Evolutionary conservation across 108 stramenopile genomes (phyloP).

Genomic region (Craspedostauros australis): DNA sequence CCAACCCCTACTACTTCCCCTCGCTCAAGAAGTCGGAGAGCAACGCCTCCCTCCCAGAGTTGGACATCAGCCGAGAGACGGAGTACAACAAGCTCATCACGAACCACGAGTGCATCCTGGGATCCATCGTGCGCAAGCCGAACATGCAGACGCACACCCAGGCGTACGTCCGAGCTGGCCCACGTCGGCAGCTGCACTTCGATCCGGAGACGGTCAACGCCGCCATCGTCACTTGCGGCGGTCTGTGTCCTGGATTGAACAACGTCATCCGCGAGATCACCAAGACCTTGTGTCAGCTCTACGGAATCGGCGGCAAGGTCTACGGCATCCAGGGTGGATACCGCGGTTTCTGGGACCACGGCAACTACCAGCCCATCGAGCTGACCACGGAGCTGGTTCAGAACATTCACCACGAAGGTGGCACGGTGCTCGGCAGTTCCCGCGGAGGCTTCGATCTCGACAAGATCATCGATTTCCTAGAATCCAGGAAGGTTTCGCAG

Average conservation of each 20-base stretch:
- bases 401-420: slow-evolving; percentile 91
- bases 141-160: slow-evolving; percentile 24
- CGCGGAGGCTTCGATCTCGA: slow-evolving; percentile 95
- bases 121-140: slow-evolving; percentile 76
- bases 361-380: slow-evolving; percentile 53
- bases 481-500: slow-evolving; percentile 64
- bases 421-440: slow-evolving; percentile 86
- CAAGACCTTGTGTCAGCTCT: slow-evolving; percentile 61
- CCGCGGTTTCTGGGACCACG: slow-evolving; percentile 75
- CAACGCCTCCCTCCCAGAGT: slow-evolving; percentile 16
- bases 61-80: slow-evolving; percentile 7
- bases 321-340: slow-evolving; percentile 92
- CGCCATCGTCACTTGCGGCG: slow-evolving; percentile 96
- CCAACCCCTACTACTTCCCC: slow-evolving; percentile 27
- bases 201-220: slow-evolving; percentile 84
- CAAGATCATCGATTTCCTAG: slow-evolving; percentile 74
- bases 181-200: slow-evolving; percentile 81
- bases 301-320: slow-evolving; percentile 81
- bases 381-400: slow-evolving; percentile 75
- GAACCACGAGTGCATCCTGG: slow-evolving; percentile 78
- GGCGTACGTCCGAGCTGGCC: slow-evolving; percentile 87
- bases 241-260: slow-evolving; percentile 91
- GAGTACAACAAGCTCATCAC: slow-evolving; percentile 83
- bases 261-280: slow-evolving; percentile 94
- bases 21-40: slow-evolving; percentile 4